Conservation (phyloP, 495 filamentous ascomycete genomes). For the Aspergillus baeticus region DNA sequence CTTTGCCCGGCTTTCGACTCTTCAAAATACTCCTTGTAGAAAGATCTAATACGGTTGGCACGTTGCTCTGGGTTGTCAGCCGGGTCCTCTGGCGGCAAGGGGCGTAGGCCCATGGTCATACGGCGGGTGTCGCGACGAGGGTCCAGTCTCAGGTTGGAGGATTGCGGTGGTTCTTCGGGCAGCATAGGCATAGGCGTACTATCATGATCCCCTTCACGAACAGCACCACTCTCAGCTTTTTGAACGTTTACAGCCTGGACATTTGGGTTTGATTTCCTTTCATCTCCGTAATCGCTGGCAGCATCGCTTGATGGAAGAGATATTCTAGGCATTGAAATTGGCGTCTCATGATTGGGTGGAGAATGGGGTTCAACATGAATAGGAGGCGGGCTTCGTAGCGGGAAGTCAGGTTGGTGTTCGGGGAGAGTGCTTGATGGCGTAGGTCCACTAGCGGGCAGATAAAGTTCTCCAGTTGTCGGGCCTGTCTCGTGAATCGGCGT, state of each 20-base stretch:
- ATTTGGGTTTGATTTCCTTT: conserved; percentile 49
- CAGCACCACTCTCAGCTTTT: conserved; percentile 23
- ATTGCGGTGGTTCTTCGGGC: conserved; percentile 24
- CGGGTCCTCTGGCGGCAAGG: conserved; percentile 86
- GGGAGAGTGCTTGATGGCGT: neutral
- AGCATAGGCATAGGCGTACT: conserved; percentile 13
- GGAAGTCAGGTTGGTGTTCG: conserved; percentile 29
- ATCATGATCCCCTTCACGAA: conserved; percentile 9
- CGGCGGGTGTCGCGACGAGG: conserved; percentile 63
- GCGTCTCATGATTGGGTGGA: conserved; percentile 16
- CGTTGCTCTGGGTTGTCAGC: conserved; percentile 85
- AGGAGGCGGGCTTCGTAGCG: conserved; percentile 22
- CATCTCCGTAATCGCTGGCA: conserved; percentile 63
- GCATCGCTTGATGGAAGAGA: conserved; percentile 49
- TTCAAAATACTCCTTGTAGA: conserved; percentile 99
- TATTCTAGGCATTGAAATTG: conserved; percentile 36
- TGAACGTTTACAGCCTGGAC: conserved; percentile 34
- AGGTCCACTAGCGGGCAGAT: neutral
- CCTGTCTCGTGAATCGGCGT: conserved; percentile 11
- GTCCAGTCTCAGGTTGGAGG: conserved; percentile 27
- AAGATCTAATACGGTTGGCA: conserved; percentile 94
- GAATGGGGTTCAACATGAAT: conserved; percentile 12
- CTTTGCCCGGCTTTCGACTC: conserved; percentile 62
- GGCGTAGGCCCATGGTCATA: conserved; percentile 87
- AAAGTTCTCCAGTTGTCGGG: conserved; percentile 1